phyloP scores from a whole-genome alignment of 805 yeast genomes.

The Nakazawaea wickerhamii region DNA sequence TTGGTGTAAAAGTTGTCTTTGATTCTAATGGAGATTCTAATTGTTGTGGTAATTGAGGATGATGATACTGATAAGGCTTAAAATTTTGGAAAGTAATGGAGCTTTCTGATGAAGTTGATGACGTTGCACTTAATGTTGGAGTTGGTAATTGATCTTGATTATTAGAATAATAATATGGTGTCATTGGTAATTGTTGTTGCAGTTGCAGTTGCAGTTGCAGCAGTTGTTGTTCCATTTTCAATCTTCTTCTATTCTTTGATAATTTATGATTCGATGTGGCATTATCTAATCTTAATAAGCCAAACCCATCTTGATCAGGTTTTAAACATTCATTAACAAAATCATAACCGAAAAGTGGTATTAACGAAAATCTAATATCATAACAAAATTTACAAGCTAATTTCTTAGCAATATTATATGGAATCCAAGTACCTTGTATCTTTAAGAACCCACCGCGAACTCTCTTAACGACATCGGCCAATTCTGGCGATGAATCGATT shows the following conservation, averaged over 20 bases:
- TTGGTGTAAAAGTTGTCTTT: not conserved
- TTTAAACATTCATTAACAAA: constrained; percentile 58
- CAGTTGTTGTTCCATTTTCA: not conserved
- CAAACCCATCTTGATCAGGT: constrained; percentile 60
- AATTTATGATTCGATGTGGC: not conserved
- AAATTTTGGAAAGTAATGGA: not conserved
- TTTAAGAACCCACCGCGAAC: constrained; percentile 88
- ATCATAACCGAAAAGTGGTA: constrained; percentile 72
- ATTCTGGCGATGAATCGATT: constrained; percentile 59
- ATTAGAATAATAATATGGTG: constrained; percentile 3
- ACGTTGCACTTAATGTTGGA: constrained; percentile 4
- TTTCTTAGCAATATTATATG: constrained; percentile 58
- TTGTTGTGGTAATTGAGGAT: not conserved
- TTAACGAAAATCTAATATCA: constrained; percentile 65
- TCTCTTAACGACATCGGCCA: constrained; percentile 58
- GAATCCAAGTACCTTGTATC: constrained; percentile 94
- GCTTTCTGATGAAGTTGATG: constrained; percentile 1
- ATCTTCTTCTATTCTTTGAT: not conserved
- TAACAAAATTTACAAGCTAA: constrained; percentile 74
- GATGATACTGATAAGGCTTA: not conserved
- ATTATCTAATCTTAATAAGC: constrained; percentile 44
- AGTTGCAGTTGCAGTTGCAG: constrained; percentile 1
- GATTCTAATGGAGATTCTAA: constrained; percentile 9
- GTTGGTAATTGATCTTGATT: constrained; percentile 6
- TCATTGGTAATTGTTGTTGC: constrained; percentile 3